Base-by-base conservation (phyloP, 192 early-diverging fungal genomes). In the Coemansia sp. region DNA sequence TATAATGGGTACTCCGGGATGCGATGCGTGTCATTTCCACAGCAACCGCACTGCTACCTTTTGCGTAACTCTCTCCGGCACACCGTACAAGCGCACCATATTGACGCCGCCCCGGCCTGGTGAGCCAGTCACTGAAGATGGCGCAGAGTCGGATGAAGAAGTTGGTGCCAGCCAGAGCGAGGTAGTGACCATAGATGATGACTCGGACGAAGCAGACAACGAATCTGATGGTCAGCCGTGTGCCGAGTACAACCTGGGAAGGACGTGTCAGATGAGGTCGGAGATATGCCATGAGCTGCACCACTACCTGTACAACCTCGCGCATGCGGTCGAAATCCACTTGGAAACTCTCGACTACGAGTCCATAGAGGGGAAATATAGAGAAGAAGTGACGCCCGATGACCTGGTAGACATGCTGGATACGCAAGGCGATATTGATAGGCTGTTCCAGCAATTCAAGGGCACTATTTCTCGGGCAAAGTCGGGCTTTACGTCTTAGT, bases 1-100 rank as follows among this genome's bases (percentile, higher is more conserved):
- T 14, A 81, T 81, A 31, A 1, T 20, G 2, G 65, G 62, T 6
- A 39, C 66, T 12, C 73, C 64, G 9, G 78, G 78, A 33, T 81
- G 78, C 57, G 70, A 81, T 14, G 78, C 78, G 6, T 81, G 78
- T 11, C 73, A 70, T 37, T 81, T 81, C 33, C 73, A 61, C 20
- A 39, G 63, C 26, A 75, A 76, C 20, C 69, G 78, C 13, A 81
- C 73, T 25, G 78, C 78, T 3, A 76, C 78, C 3, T 74, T 76
- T 23, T 64, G 64, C 28, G 63, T 81, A 13, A 56, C 60, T 3
- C 58, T 81, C 2, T 66, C 61, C 0, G 78, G 78, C 25, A 61
- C 59, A 0, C 64, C 73, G 7, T 81, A 81, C 38, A 59, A 64
- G 12, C 69, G 73, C 20, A 31, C 25, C 10, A 65, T 42, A 20